phyloP scores from a whole-genome alignment of 2,329 filamentous ascomycete genomes.

The Trichoderma afroharzianum region DNA sequence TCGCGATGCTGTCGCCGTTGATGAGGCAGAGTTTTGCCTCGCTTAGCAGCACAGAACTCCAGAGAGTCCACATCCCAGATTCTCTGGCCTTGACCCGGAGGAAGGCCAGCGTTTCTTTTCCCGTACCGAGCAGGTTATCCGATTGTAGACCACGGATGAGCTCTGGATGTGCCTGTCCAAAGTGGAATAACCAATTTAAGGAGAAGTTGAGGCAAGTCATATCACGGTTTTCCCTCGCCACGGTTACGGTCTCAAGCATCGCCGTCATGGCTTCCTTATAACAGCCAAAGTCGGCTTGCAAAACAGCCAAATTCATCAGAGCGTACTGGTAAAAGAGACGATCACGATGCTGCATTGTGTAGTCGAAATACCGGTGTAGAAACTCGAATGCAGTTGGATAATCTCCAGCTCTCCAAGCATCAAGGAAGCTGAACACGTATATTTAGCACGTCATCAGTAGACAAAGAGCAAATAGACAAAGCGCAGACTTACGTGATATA shows the following conservation, averaged over 20 bases:
- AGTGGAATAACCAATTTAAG: constrained; percentile 93
- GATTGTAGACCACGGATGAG: constrained; percentile 68
- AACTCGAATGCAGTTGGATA: constrained; percentile 87
- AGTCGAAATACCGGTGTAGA: constrained; percentile 93
- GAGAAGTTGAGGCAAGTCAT: constrained; percentile 91
- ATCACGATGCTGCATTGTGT: constrained; percentile 82
- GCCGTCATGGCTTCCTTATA: constrained; percentile 85
- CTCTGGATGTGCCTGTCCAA: constrained; percentile 78
- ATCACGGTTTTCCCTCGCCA: constrained; percentile 90
- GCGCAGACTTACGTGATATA: constrained; percentile 58
- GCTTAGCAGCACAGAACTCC: constrained; percentile 78
- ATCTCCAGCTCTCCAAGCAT: constrained; percentile 88
- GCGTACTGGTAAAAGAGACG: constrained; percentile 92
- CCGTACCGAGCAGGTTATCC: constrained; percentile 69
- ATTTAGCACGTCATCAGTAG: constrained; percentile 19
- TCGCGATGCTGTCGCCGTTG: constrained; percentile 62
- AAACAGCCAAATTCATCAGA: constrained; percentile 83
- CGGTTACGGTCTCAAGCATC: constrained; percentile 92
- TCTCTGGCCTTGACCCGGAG: constrained; percentile 84
- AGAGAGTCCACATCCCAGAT: constrained; percentile 77
- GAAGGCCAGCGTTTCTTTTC: constrained; percentile 78
- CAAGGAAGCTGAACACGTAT: constrained; percentile 63
- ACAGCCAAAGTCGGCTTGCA: constrained; percentile 94
- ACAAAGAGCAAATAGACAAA: not conserved
- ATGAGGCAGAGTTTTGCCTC: constrained; percentile 78